These are phyloP conservation scores for Thyridium curvatum DNA, from an alignment of 2,329 filamentous ascomycete species.

Conservation along the genomic window DNA sequence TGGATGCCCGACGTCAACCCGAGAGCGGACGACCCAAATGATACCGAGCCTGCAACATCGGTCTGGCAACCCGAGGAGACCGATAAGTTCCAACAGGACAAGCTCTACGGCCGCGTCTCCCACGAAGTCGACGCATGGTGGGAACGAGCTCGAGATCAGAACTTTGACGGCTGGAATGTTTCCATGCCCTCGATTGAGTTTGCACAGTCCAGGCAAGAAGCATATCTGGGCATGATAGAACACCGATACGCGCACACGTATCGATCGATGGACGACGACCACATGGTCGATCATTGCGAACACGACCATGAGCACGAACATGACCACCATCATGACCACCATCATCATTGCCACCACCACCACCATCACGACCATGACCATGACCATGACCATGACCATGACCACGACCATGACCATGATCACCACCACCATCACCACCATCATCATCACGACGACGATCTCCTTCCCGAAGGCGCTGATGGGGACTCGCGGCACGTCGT, in stretches of 20 bases:
- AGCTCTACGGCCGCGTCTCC: constrained; percentile 53
- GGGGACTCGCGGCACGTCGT: constrained; percentile 6
- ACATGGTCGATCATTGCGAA: constrained; percentile 21
- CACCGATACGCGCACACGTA: constrained; percentile 45
- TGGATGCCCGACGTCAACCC: constrained; percentile 38
- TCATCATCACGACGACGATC: constrained; percentile 19
- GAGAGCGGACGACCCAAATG: constrained; percentile 25
- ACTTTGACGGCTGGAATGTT: constrained; percentile 52
- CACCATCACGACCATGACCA: constrained; percentile 45
- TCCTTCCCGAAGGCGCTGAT: constrained; percentile 15
- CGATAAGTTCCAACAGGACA: constrained; percentile 54
- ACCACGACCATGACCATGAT: constrained; percentile 43
- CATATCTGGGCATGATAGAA: constrained; percentile 53
- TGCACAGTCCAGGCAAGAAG: constrained; percentile 49
- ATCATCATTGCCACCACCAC: constrained; percentile 30
- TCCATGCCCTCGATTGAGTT: constrained; percentile 55
- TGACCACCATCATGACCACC: constrained; percentile 30
- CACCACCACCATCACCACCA: constrained; percentile 43
- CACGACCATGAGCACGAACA: constrained; percentile 25
- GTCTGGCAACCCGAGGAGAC: constrained; percentile 44
- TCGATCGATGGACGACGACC: constrained; percentile 32
- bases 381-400: constrained; percentile 36
- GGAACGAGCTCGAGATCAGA: constrained; percentile 53
- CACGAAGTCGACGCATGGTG: constrained; percentile 62
- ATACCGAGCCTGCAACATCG: constrained; percentile 35